Base-by-base conservation (phyloP, 495 filamentous ascomycete genomes). In the Penicillium egyptiacum region DNA sequence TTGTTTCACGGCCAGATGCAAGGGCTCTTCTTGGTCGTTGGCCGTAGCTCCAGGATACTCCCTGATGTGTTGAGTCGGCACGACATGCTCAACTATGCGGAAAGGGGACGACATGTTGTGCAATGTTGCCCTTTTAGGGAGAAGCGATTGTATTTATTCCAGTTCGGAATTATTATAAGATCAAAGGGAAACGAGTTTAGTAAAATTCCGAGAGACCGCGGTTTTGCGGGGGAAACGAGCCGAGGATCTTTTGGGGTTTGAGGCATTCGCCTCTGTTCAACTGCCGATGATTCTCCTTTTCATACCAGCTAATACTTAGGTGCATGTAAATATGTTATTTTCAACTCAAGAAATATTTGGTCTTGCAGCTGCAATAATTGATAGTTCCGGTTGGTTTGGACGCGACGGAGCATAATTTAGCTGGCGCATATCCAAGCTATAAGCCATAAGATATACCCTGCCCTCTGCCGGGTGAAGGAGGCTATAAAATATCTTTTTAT, bases 1-100 rank as follows among this genome's bases (percentile, higher is more conserved):
- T 69, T 95, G 90, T 72, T 96, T 96, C 53, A 96, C 79, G 30
- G 81, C 81, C 5, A 96, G 72, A 49, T 85, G 68, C 20, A 94
- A 75, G 1, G 81, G 70, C 25, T 83, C 77, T 59, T 90, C 83
- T 57, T 88, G 83, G 31, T 76, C 77, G 58, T 79, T 69, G 11
- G 85, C 79, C 8, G 85, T 89, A 10, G 83, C 86, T 12, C 62
- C 75, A 9, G 85, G 78, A 64, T 88, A 91, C 61, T 92, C 88
- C 57, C 90, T 79, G 62, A 91, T 80, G 70, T 92, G 88, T 64
- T 89, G 82, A 54, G 79, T 75, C 20, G 82, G 77, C 61, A 90
- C 69, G 25, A 75, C 71, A 72, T 92, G 88, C 64, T 88, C 81
- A 57, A 79, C 72, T 43, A 86, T 68, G 53, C 73, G 71, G 62